Evolutionary conservation across 164 flowering plant genomes (phyloP).

Genomic region (Vitis cinerea): DNA sequence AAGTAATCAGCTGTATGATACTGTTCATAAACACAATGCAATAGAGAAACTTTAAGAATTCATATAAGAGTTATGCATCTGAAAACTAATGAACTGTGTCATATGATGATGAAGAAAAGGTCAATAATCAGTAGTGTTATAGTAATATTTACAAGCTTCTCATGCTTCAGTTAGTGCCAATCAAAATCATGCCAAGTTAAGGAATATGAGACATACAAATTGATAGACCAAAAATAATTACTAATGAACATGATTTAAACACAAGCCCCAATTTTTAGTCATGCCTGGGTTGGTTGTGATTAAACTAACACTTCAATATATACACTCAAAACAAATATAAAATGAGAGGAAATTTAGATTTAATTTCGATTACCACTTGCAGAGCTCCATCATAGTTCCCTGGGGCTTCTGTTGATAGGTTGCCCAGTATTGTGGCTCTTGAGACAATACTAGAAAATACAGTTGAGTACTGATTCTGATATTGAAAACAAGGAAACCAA

Average conservation of each 20-base stretch:
- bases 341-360: not conserved
- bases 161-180: not conserved
- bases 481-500: not conserved
- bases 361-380: conserved; percentile 11
- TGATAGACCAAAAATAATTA: no score
- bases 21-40: no score
- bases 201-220: not conserved
- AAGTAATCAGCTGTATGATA: no score
- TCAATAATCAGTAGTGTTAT: no score
- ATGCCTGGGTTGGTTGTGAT: no score
- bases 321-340: not conserved
- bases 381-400: conserved; percentile 13
- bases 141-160: no score
- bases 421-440: conserved; percentile 17
- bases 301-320: no score
- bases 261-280: no score
- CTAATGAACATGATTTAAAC: not conserved
- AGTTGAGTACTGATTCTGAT: conserved; percentile 24
- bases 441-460: conserved; percentile 28
- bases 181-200: not conserved
- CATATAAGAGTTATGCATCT: no score
- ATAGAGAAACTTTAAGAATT: no score
- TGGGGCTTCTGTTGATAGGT: conserved; percentile 4
- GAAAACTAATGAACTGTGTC: no score
- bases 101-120: no score